Evolutionary conservation across 2,329 filamentous ascomycete genomes (phyloP).

Genomic region (Talaromyces sp.): DNA sequence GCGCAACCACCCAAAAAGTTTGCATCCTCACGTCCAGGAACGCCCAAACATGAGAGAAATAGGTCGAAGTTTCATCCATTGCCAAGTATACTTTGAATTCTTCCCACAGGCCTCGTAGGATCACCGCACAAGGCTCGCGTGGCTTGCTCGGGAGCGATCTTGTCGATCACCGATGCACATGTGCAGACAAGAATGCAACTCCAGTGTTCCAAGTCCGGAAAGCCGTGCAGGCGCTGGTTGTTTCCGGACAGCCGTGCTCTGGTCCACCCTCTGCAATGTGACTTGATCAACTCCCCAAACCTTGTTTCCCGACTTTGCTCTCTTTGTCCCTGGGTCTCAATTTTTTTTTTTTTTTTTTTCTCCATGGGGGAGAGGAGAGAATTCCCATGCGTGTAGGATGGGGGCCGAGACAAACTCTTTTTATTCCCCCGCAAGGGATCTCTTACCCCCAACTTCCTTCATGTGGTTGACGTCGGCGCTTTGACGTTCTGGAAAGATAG

Average conservation of each 20-base stretch:
- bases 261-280: constrained; percentile 15
- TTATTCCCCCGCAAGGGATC: neutral
- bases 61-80: no score
- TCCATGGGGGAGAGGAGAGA: constrained; percentile 6
- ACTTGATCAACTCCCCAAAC: constrained; percentile 12
- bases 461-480: constrained; percentile 14
- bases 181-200: constrained; percentile 16
- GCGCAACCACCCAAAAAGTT: neutral
- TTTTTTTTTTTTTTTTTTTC: constrained; percentile 2
- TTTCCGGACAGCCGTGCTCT: constrained; percentile 19
- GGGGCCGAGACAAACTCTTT: neutral
- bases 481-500: constrained; percentile 21
- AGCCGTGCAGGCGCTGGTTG: constrained; percentile 8
- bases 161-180: constrained; percentile 20
- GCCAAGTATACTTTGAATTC: neutral
- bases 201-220: constrained; percentile 3
- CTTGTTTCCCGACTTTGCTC: constrained; percentile 3
- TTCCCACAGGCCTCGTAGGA: neutral
- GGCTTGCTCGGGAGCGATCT: constrained; percentile 18
- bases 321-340: neutral
- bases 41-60: no score
- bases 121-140: constrained; percentile 20
- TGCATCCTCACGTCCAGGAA: no score
- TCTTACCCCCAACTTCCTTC: neutral
- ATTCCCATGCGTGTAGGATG: no score